phyloP scores from a whole-genome alignment of 2,329 filamentous ascomycete species.

The Rutstroemia sp. region DNA sequence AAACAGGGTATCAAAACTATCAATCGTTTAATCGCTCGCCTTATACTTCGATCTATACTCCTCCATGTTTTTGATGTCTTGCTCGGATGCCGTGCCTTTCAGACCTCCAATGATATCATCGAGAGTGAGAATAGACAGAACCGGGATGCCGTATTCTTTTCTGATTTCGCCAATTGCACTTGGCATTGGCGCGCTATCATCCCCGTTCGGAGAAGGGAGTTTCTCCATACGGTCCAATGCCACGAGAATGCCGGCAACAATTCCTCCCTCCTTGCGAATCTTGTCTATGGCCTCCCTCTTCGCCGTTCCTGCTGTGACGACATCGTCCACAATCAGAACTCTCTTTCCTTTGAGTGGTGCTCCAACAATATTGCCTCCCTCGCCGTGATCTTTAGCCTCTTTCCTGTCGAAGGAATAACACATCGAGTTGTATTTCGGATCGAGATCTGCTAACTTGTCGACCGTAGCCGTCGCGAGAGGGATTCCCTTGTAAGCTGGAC shows the following conservation, averaged over 20 bases:
- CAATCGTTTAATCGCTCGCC: conserved; percentile 46
- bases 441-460: conserved; percentile 66
- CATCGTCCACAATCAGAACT: conserved; percentile 89
- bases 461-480: conserved; percentile 75
- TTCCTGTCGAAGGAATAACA: conserved; percentile 94
- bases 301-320: conserved; percentile 91
- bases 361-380: conserved; percentile 89
- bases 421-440: conserved; percentile 59
- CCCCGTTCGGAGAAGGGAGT: conserved; percentile 52
- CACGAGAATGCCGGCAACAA: conserved; percentile 79
- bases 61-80: conserved; percentile 60
- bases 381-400: conserved; percentile 92
- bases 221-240: conserved; percentile 84
- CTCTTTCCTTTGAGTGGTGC: conserved; percentile 76
- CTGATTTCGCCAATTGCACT: conserved; percentile 83
- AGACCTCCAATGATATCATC: conserved; percentile 73
- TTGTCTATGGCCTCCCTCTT: conserved; percentile 89
- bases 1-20: conserved; percentile 13
- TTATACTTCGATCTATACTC: conserved; percentile 65
- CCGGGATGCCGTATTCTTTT: conserved; percentile 76
- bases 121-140: conserved; percentile 75
- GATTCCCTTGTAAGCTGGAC: conserved; percentile 94
- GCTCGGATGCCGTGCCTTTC: conserved; percentile 51
- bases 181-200: conserved; percentile 50
- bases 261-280: conserved; percentile 78